Conservation (phyloP, 148 eudicot species). For the Rhododendron ovatum region DNA sequence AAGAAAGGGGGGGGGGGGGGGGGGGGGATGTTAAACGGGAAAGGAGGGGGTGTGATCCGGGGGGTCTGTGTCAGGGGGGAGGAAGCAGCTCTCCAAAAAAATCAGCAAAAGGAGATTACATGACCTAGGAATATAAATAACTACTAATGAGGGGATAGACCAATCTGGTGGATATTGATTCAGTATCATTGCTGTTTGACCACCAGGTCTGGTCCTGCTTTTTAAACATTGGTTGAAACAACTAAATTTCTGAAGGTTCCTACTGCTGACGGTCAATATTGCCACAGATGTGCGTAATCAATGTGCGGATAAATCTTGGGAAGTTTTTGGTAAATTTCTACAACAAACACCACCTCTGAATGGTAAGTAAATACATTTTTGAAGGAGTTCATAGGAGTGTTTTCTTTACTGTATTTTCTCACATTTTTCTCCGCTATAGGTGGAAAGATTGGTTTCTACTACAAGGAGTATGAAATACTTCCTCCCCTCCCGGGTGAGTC, state of each 20-base stretch:
- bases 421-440: constrained; percentile 29
- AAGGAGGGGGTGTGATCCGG: no score
- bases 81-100: no score
- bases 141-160: not conserved
- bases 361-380: constrained; percentile 36
- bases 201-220: not conserved
- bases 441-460: constrained; percentile 91
- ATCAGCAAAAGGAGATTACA: not conserved
- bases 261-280: constrained; percentile 8
- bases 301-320: constrained; percentile 78
- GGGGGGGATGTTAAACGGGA: no score
- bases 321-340: constrained; percentile 54
- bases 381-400: not conserved
- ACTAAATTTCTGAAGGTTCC: constrained; percentile 3
- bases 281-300: constrained; percentile 66
- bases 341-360: constrained; percentile 78
- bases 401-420: not conserved
- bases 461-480: constrained; percentile 87
- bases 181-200: not conserved
- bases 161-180: not conserved
- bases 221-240: not conserved
- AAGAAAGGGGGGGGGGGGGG: no score
- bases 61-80: no score
- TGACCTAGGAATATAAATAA: not conserved
- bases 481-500: constrained; percentile 82